These are phyloP conservation scores for Gorgonomyces haynaldii DNA, from an alignment of 192 early-diverging fungal species.

Conservation along the genomic window DNA sequence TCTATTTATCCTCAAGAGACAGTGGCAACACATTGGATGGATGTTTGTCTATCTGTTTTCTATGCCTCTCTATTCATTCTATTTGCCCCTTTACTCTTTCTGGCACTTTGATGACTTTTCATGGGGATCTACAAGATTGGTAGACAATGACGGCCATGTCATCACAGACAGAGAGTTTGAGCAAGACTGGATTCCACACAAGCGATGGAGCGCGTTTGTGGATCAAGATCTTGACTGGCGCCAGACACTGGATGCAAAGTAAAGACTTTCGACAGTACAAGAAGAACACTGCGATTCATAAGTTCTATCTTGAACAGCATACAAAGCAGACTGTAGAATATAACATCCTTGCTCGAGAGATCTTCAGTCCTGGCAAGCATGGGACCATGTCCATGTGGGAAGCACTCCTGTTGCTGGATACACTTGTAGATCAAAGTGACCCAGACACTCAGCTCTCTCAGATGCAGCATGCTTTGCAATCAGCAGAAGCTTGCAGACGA, in stretches of 20 bases:
- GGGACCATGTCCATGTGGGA: slow-evolving; percentile 40
- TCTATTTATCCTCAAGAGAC: slow-evolving; percentile 78
- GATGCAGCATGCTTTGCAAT: slow-evolving; percentile 37
- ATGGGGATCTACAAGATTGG: slow-evolving; percentile 68
- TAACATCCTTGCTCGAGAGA: no score
- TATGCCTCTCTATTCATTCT: slow-evolving; percentile 68
- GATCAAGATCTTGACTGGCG: no score
- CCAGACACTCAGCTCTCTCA: slow-evolving; percentile 39
- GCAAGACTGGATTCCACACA: no score
- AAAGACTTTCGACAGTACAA: no score
- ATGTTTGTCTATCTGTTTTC: slow-evolving; percentile 80
- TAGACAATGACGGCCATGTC: slow-evolving; percentile 41
- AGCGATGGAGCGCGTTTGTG: no score
- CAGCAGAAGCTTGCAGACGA: slow-evolving; percentile 31
- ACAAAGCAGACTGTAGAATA: no score
- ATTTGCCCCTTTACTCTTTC: slow-evolving; percentile 73
- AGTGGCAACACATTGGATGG: slow-evolving; percentile 78
- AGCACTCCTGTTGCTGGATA: slow-evolving; percentile 30
- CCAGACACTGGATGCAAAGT: no score
- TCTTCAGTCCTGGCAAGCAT: no score
- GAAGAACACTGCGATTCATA: no score
- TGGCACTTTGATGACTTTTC: slow-evolving; percentile 88
- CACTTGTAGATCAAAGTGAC: slow-evolving; percentile 34
- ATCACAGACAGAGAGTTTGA: no score
- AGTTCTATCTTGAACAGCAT: no score